Base-by-base conservation (phyloP, 176 grass and related monocot genomes). In the Dactylis glomerata region DNA sequence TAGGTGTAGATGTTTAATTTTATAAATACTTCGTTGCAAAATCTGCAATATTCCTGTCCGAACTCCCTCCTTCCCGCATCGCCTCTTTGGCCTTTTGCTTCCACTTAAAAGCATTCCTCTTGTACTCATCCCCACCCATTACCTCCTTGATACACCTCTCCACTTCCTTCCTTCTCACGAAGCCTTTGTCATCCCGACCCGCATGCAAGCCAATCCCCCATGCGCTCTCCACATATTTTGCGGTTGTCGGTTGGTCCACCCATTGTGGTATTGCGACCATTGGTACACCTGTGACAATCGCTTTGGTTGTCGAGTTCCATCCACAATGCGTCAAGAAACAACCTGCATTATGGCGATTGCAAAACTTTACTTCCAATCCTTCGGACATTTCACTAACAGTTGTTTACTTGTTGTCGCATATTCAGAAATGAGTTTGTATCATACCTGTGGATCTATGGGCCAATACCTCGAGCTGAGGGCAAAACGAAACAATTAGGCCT, bases 261-360 rank as follows among this genome's bases (percentile, higher is more conserved):
- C 55, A 93, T 1, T 76, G 66, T 5, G 85, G 88, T 49, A 88
- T 40, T 30, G 59, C 58, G 1, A 90, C 78, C 73, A 90, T 54
- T 1, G 82, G 85, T 41, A 88, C 81, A 0, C 57, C 86, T 0
- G 28, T 20, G 28, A 5, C 81, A 10, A 92, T 79, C 6, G 68
- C 87, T 33, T 89, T 87, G 0, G 75, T 5, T 9, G 86, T 90
- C 0, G 91, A 93, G 65, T 93, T 93, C 88, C 91, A 93, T 9
- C 91, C 87, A 2, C 87, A 90, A 2, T 93, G 91, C 10, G 85
- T 90, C 5, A 88, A 62, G 50, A 93, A 93, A 77, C 81, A 91
- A 1, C 85, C 77, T 83, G 13, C 31, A 56, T 16, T 1, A 5
- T 1, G 32, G 34, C 1, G 32, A 10, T 7, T 24, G 6, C 3